Conservation (phyloP, 2,329 filamentous ascomycete species). For the Chaetoscypha palmicola region DNA sequence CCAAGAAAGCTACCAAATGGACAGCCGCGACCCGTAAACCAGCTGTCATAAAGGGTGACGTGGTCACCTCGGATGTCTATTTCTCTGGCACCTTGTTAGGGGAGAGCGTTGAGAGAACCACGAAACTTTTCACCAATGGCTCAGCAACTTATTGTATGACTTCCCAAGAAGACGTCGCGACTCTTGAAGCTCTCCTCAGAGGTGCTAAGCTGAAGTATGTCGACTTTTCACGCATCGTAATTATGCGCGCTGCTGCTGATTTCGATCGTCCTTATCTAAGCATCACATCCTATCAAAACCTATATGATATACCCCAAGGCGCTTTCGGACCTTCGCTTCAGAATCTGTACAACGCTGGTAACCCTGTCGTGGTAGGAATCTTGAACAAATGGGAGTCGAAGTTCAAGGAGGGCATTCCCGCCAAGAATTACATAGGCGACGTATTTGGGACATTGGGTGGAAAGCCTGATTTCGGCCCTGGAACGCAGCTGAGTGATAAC, state of each 20-base stretch:
- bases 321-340: slow-evolving; percentile 53
- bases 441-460: slow-evolving; percentile 64
- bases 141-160: slow-evolving; percentile 60
- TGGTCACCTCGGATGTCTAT: slow-evolving; percentile 65
- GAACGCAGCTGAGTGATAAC: slow-evolving; percentile 1
- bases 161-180: slow-evolving; percentile 65
- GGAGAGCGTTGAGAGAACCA: slow-evolving; percentile 57
- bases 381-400: slow-evolving; percentile 51
- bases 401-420: slow-evolving; percentile 49
- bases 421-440: slow-evolving; percentile 62
- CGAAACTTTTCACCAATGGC: slow-evolving; percentile 56
- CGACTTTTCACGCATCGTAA: slow-evolving; percentile 58
- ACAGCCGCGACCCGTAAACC: slow-evolving; percentile 39
- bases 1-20: slow-evolving; percentile 17
- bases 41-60: slow-evolving; percentile 55
- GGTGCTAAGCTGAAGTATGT: slow-evolving; percentile 47
- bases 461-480: slow-evolving; percentile 55
- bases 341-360: slow-evolving; percentile 59
- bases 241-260: slow-evolving; percentile 61
- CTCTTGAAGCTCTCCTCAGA: slow-evolving; percentile 56
- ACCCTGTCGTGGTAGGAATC: slow-evolving; percentile 55
- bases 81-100: slow-evolving; percentile 54
- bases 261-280: slow-evolving; percentile 61
- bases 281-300: slow-evolving; percentile 48
- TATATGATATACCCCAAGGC: slow-evolving; percentile 52